Evolutionary conservation across 441 rosid species (phyloP), one percentile per base, ranked within the genome.

Genomic region (Populus hybrid): DNA sequence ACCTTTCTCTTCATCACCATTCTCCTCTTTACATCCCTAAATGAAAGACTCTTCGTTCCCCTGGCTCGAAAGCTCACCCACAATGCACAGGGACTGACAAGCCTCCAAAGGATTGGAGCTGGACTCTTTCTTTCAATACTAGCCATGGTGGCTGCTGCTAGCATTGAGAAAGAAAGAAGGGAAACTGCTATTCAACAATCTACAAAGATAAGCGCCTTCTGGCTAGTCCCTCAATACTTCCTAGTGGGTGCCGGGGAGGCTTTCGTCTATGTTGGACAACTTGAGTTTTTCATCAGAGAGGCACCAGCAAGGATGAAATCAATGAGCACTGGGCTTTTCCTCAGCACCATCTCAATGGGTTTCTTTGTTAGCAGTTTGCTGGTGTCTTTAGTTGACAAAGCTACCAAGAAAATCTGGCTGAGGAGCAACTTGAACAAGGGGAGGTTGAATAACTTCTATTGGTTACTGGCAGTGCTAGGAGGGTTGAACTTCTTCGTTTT

Each of bases 21-120:
- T 63, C 95, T 94, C 79, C 86, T 93, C 83, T 93, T 94, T 74
- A 93, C 97, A 73, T 91, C 99, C 72, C 85, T 94, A 50, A 90
- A 94, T 45, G 99, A 94, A 78, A 90, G 83, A 79, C 21, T 94
- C 64, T 80, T 90, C 14, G 89, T 93, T 73, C 99, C 97, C 20
- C 50, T 92, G 71, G 82, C 90, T 59, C 81, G 89, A 64, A 87
- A 64, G 81, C 67, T 93, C 74, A 93, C 97, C 36, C 86, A 78
- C 74, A 89, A 71, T 2, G 72, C 78, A 20, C 95, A 90, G 68
- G 98, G 98, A 50, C 76, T 95, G 59, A 95, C 96, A 23, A 90
- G 94, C 78, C 94, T 93, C 24, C 98, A 91, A 64, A 89, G 98
- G 80, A 77, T 95, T n/a, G 99, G 94, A 8, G 83, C 84, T 36